Percentiles rank a stretch among this genome's conserved stretches.
These are phyloP conservation scores for Clonostachys rosea DNA, from an alignment of 2,329 filamentous ascomycete species.

Conservation along the genomic window DNA sequence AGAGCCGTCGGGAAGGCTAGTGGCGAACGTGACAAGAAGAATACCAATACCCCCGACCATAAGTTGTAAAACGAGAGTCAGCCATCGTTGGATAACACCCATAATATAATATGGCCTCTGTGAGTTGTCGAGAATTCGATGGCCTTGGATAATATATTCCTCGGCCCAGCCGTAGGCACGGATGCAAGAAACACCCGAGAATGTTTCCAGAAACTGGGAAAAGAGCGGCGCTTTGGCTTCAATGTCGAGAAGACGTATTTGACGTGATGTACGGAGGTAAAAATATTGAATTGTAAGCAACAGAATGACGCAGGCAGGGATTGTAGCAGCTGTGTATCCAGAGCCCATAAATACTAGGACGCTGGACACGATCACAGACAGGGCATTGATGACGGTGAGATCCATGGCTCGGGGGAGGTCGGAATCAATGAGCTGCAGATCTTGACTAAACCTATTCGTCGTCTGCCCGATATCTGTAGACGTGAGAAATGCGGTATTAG, in stretches of 20 bases:
- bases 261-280: conserved; percentile 44
- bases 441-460: conserved; percentile 31
- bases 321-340: conserved; percentile 27
- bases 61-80: conserved; percentile 23
- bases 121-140: conserved; percentile 27
- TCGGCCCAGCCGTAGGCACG: conserved; percentile 12
- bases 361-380: conserved; percentile 11
- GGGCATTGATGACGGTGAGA: conserved; percentile 5
- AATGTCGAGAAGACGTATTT: conserved; percentile 47
- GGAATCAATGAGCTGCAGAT: conserved; percentile 29
- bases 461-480: conserved; percentile 24
- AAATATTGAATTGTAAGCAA: conserved; percentile 10
- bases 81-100: conserved; percentile 37
- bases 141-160: conserved; percentile 31
- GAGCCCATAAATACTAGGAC: neutral
- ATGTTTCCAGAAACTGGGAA: conserved; percentile 27
- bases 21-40: no score
- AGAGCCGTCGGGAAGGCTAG: no score
- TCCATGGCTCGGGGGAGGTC: conserved; percentile 15
- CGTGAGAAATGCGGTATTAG: conserved; percentile 25
- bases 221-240: conserved; percentile 44
- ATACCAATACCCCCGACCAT: no score
- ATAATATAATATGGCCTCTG: conserved; percentile 22
- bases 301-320: conserved; percentile 24
- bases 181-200: conserved; percentile 12